phyloP scores from a whole-genome alignment of 352 stramenopile genomes.

The Globisporangium emineosum region DNA sequence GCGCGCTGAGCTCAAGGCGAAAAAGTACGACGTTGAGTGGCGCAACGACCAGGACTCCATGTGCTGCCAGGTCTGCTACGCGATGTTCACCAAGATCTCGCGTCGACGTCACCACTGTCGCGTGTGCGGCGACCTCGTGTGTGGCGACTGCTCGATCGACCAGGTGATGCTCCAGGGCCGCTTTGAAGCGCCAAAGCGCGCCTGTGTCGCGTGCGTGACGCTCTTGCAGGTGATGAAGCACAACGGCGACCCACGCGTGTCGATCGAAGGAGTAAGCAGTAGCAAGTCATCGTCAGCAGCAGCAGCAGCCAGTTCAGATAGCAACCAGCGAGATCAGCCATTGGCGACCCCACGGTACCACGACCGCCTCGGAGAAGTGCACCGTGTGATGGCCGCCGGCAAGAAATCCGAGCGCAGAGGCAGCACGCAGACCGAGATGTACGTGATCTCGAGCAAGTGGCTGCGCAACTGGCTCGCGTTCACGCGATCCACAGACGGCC shows the following conservation, averaged over 20 bases:
- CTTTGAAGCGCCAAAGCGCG: conserved; percentile 52
- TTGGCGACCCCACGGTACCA: conserved; percentile 41
- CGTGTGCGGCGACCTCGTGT: conserved; percentile 76
- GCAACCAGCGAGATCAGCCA: conserved; percentile 1
- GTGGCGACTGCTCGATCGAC: conserved; percentile 65
- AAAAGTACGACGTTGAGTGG: conserved; percentile 78
- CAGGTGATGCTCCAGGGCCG: conserved; percentile 48
- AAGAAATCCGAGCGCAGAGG: conserved; percentile 48
- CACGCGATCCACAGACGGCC: conserved; percentile 24
- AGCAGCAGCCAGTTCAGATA: conserved; percentile 9
- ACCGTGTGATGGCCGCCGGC: conserved; percentile 65
- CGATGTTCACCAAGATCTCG: conserved; percentile 70
- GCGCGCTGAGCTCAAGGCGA: conserved; percentile 25
- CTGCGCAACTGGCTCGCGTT: conserved; percentile 64
- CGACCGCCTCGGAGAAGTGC: conserved; percentile 61
- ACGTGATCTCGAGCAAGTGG: conserved; percentile 58
- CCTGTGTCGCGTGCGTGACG: conserved; percentile 57
- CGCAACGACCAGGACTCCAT: conserved; percentile 48
- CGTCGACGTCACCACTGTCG: conserved; percentile 78
- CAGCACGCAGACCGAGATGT: conserved; percentile 50
- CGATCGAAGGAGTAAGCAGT: conserved; percentile 32
- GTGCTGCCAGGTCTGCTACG: conserved; percentile 69
- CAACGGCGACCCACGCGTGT: conserved; percentile 39
- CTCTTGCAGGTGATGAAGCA: conserved; percentile 57
- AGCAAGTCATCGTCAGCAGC: conserved; percentile 8